Evolutionary conservation across 2,329 filamentous ascomycete species (phyloP).

Genomic region (Stachybotrys chartarum): DNA sequence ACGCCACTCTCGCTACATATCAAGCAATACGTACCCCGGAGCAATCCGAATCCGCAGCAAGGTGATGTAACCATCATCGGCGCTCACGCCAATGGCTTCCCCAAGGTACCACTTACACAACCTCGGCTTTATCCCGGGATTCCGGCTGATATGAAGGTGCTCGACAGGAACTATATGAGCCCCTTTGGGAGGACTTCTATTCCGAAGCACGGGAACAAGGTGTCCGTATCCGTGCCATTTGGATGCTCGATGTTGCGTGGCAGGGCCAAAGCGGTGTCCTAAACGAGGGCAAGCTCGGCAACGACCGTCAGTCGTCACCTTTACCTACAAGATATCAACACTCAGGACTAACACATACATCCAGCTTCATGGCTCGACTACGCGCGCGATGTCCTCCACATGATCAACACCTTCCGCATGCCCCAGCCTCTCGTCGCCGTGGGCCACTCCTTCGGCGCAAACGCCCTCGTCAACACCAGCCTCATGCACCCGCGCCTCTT

Average conservation of each 20-base stretch:
- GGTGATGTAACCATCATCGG: conserved; percentile 82
- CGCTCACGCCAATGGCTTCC: conserved; percentile 86
- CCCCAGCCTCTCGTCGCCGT: conserved; percentile 76
- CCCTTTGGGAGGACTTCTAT: conserved; percentile 80
- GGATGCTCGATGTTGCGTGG: conserved; percentile 84
- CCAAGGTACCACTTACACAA: conserved; percentile 54
- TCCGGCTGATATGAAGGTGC: neutral
- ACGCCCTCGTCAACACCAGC: conserved; percentile 63
- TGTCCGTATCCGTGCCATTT: conserved; percentile 72
- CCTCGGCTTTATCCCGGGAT: neutral
- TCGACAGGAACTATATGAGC: conserved; percentile 77
- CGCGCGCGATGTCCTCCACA: conserved; percentile 72
- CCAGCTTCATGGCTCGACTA: conserved; percentile 81
- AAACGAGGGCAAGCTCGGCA: conserved; percentile 70
- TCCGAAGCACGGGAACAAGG: conserved; percentile 47
- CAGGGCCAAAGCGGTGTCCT: conserved; percentile 73
- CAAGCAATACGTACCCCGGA: conserved; percentile 80
- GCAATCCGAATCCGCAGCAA: conserved; percentile 58
- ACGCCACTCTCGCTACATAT: conserved; percentile 67
- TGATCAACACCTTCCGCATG: conserved; percentile 77
- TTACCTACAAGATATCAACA: too few species aligned
- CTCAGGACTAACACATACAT: conserved; percentile 1
- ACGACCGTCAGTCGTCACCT: conserved; percentile 60
- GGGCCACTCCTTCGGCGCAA: conserved; percentile 84
- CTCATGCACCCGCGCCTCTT: conserved; percentile 77